These are phyloP conservation scores for Haberlea rhodopensis DNA, from an alignment of 257 asterid species.

Conservation along the genomic window DNA sequence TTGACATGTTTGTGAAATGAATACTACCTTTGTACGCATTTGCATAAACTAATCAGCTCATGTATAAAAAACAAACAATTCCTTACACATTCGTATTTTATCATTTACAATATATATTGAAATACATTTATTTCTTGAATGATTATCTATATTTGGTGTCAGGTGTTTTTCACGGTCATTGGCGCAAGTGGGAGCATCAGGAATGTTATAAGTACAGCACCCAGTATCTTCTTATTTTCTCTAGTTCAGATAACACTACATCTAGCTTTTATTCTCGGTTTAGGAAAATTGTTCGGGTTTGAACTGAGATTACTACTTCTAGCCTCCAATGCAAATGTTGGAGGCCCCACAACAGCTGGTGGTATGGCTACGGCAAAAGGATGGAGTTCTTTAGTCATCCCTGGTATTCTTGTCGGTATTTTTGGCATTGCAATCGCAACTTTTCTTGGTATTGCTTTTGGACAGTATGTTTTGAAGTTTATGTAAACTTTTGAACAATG, in stretches of 20 bases:
- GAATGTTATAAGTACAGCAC: neutral
- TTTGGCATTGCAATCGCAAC: slow-evolving; percentile 85
- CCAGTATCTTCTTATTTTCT: neutral
- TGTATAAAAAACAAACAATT: neutral
- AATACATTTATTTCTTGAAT: neutral
- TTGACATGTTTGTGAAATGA: neutral
- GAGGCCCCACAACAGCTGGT: slow-evolving; percentile 94
- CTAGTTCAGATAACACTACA: neutral
- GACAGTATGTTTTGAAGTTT: slow-evolving; percentile 54
- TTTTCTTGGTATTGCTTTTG: slow-evolving; percentile 83
- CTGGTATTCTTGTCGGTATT: slow-evolving; percentile 90
- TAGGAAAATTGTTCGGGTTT: slow-evolving; percentile 65
- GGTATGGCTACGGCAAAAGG: slow-evolving; percentile 99
- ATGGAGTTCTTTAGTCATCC: slow-evolving; percentile 76
- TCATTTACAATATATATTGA: neutral
- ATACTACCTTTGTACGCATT: neutral
- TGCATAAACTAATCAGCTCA: neutral
- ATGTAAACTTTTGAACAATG: slow-evolving; percentile 38
- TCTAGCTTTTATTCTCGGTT: slow-evolving; percentile 54
- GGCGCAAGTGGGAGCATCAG: neutral
- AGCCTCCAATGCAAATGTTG: slow-evolving; percentile 97
- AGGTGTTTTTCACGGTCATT: neutral
- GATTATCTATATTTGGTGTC: neutral
- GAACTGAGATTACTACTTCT: slow-evolving; percentile 72
- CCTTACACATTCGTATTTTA: neutral